phyloP scores from a whole-genome alignment of 805 yeast genomes.

The Saturnispora galanensis region DNA sequence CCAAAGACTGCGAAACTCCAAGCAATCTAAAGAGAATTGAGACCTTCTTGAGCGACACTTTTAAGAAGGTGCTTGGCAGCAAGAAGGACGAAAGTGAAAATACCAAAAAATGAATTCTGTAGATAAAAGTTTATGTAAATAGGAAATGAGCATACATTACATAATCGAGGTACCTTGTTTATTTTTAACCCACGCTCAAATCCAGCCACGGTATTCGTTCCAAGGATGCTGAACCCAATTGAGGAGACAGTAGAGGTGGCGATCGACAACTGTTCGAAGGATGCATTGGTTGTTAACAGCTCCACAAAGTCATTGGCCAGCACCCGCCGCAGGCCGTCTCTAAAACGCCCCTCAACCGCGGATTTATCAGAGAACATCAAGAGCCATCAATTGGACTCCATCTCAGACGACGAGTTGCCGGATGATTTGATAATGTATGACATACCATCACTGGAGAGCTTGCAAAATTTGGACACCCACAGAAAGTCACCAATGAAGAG shows the following conservation, averaged over 20 bases:
- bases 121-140: not conserved
- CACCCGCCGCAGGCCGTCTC: not conserved
- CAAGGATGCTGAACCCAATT: constrained; percentile 4
- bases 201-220: not conserved
- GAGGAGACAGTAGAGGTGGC: constrained; percentile 1
- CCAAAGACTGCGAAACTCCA: constrained; percentile 29
- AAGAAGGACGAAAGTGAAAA: constrained; percentile 14
- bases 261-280: constrained; percentile 1
- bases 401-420: constrained; percentile 46
- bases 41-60: constrained; percentile 46
- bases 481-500: constrained; percentile 17
- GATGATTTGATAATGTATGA: constrained; percentile 47
- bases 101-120: not conserved
- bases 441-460: constrained; percentile 54
- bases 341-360: constrained; percentile 1
- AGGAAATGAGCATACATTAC: not conserved
- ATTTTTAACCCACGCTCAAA: not conserved
- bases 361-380: constrained; percentile 7
- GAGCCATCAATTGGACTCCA: constrained; percentile 17
- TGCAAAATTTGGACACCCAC: constrained; percentile 30
- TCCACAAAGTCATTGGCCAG: not conserved
- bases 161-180: not conserved
- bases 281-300: not conserved
- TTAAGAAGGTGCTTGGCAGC: constrained; percentile 33
- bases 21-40: constrained; percentile 47